These are phyloP conservation scores for Botrytis hyacinthi DNA, from an alignment of 2,329 filamentous ascomycete genomes.

Conservation along the genomic window DNA sequence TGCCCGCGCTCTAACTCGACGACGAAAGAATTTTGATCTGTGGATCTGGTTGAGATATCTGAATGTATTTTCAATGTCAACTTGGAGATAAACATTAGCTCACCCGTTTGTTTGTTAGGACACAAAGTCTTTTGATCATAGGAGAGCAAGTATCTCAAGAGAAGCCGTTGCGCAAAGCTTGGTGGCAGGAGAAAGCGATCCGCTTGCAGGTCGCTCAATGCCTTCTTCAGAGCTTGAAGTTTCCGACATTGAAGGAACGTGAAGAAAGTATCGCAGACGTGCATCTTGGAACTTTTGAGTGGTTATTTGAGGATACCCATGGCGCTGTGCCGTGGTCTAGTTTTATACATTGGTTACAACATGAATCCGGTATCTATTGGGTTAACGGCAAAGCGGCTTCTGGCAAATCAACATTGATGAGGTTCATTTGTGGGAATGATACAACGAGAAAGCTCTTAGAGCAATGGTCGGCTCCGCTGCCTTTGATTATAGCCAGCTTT, in stretches of 20 bases:
- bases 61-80: too few relatives aligned
- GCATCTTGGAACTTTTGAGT: constrained; percentile 20
- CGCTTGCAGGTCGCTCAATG: neutral
- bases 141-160: neutral
- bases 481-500: constrained; percentile 40
- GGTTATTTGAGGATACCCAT: constrained; percentile 16
- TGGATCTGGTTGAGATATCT: too few relatives aligned
- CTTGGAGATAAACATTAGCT: too few relatives aligned
- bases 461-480: constrained; percentile 32
- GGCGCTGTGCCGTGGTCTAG: neutral
- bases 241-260: constrained; percentile 6
- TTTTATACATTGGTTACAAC: constrained; percentile 25
- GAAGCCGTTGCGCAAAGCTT: neutral
- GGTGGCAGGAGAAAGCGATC: neutral
- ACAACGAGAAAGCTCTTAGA: constrained; percentile 19
- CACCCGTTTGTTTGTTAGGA: too few relatives aligned
- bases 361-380: constrained; percentile 24
- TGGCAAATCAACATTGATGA: constrained; percentile 30
- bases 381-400: constrained; percentile 27
- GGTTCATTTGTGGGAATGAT: constrained; percentile 17
- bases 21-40: too few relatives aligned
- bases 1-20: too few relatives aligned
- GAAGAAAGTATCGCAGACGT: constrained; percentile 18
- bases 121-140: too few relatives aligned
- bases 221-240: constrained; percentile 7